Evolutionary conservation across 148 eudicot genomes (phyloP), one percentile per base, ranked within the genome.

Genomic region (Oxyria digyna): DNA sequence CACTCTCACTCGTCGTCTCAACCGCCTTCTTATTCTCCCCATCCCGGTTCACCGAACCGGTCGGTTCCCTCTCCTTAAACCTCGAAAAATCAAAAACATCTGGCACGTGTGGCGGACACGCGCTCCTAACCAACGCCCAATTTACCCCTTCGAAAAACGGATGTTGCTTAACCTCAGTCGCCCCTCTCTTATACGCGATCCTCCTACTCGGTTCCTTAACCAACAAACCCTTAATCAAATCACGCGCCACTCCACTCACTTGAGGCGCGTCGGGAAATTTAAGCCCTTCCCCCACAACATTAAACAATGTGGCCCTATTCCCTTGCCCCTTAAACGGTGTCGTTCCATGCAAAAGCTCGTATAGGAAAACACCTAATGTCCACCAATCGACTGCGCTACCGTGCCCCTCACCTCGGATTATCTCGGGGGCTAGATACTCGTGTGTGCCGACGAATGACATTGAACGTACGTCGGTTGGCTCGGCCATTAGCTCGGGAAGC

Each of bases 361-460:
- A 91, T 8, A 91, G 74, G 76, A 91, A 91, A 3, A 91, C 82
- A 0, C 97, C 97, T 38, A 91, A 88, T 0, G 97, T 91, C 97
- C 97, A 91, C 97, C 97, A 91, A 74, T 91, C 97, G 20, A 91
- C 97, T 1, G 97, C 97, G 67, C 97, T 91, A 6, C 97, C 97
- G 62, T 91, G 97, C 23, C 97, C 97, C 74, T 91, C 97, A 0
- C 97, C 97, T 0, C 97, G 88, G 26, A 91, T 86, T 45, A 91
- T 91, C 78, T 91, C 97, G 0, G 97, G 97, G 42, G 97, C 97
- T 2, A 91, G 80, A 71, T 91, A 91, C 71, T 91, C 97, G 31
- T 91, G 97, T 20, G 97, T 91, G 32, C 97, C 97, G 0, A 91
- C 97, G 27, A 91, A 91, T 0, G 97, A 91, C 97, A 91, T 91